Conservation (phyloP, 768 basidiomycete species). For the Chalciporus pseudorubinellus region DNA sequence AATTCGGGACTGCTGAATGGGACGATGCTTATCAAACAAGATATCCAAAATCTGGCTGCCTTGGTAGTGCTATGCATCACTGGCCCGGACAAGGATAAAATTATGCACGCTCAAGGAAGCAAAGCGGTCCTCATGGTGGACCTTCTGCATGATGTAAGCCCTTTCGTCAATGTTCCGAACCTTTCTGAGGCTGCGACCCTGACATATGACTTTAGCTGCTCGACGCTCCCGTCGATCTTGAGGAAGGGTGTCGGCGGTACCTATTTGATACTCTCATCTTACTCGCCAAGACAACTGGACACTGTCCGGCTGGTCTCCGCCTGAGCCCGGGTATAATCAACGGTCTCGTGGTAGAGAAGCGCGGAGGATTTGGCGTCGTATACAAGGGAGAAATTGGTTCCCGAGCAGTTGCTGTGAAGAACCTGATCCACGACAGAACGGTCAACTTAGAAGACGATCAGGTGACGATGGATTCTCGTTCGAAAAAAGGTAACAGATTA, state of each 20-base stretch:
- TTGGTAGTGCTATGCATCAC: conserved; percentile 13
- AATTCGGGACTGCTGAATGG: conserved; percentile 23
- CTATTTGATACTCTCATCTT: conserved; percentile 18
- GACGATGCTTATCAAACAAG: conserved; percentile 12
- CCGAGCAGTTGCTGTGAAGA: conserved; percentile 32
- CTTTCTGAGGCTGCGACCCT: neutral
- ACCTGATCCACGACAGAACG: conserved; percentile 2
- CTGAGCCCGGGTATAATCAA: conserved; percentile 6
- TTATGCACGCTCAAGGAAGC: conserved; percentile 1
- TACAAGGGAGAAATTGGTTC: conserved; percentile 15
- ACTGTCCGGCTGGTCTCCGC: conserved; percentile 19
- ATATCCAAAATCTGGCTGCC: conserved; percentile 21
- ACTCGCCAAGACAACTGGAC: conserved; percentile 18
- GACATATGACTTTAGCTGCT: conserved; percentile 19
- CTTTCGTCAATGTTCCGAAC: neutral
- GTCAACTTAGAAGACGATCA: too few species aligned
- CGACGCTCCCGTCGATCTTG: conserved; percentile 12
- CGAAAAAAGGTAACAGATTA: neutral
- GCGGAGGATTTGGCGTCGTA: conserved; percentile 24
- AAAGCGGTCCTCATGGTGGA: conserved; percentile 18
- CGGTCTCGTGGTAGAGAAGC: neutral
- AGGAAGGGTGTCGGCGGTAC: conserved; percentile 16
- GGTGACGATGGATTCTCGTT: conserved; percentile 11
- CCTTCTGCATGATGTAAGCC: conserved; percentile 25
- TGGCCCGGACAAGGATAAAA: neutral